Base-by-base conservation (phyloP, 1,139 yeast species). In the Suzukiozyma palmioleophila region DNA sequence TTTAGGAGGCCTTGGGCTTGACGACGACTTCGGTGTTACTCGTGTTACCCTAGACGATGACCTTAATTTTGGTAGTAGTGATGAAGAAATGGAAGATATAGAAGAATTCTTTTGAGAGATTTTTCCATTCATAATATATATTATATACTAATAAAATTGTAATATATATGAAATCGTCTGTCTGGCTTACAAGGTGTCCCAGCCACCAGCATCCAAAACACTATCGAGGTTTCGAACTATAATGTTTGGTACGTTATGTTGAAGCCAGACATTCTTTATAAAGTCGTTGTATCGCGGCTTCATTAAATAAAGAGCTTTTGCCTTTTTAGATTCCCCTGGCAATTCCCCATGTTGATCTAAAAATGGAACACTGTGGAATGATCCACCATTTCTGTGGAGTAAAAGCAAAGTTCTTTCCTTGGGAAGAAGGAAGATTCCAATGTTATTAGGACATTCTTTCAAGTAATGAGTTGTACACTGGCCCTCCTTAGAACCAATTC, bases 311-410 rank as follows among this genome's bases (percentile, higher is more conserved):
- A 90, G 78, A 0, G 95, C 87, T 40, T 87, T 77, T 1, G 84
- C 83, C 39, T 82, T 77, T 49, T 85, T 83, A 31, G 78, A 65
- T 36, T 85, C 94, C 36, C 80, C 84, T 36, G 90, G 90, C 12
- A 81, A 61, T 53, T 90, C 97, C 0, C 97, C 97, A 59, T 88
- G 96, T 35, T 75, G 72, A 57, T 90, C 96, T 33, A 87, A 63
- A 54, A 81, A 92, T 0, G 97, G 98, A 1, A 95, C 85, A 33
- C 81, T 81, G 45, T 79, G 74, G 56, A 90, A 90, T 0, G 96
- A 80, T 0, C 98, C 98, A 0, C 84, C 85, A 33, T 75, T 75
- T 38, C 77, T 77, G 47, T 84, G 76, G 39, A 92, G 58, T 29
- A 87, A 57, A 39, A 88, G 63, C 27, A 87, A 59, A n/a, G 86